These are phyloP conservation scores for Uronychia setigera DNA, from an alignment of 73 alveolate species.

Conservation along the genomic window DNA sequence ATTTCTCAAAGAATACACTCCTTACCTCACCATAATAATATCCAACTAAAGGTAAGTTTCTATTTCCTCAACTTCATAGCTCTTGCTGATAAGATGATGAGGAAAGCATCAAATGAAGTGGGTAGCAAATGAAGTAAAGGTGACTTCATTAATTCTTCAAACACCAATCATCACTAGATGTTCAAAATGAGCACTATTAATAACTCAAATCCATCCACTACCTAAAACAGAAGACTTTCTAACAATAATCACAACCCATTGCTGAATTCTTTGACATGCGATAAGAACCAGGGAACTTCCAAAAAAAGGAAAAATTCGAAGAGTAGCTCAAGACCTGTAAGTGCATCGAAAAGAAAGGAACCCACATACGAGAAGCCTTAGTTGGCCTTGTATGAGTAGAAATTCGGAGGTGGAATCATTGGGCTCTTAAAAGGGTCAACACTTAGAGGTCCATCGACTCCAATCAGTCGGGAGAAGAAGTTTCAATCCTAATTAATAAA, in stretches of 20 bases:
- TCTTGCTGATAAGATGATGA: neutral
- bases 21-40: neutral
- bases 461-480: too few species aligned
- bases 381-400: neutral
- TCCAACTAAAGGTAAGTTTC: neutral
- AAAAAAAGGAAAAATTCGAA: neutral
- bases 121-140: neutral
- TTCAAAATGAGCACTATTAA: neutral
- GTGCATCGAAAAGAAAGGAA: neutral
- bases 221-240: neutral
- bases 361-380: neutral
- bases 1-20: neutral
- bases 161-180: neutral
- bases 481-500: too few species aligned
- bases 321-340: neutral
- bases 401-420: neutral
- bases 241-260: neutral
- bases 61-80: neutral
- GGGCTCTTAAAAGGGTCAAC: neutral
- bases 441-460: neutral
- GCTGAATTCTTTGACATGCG: neutral
- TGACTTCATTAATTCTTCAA: neutral
- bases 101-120: neutral
- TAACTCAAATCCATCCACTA: neutral
- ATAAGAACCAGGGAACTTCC: neutral